These are phyloP conservation scores for Penicillium simplicissimum DNA, from an alignment of 495 filamentous ascomycete genomes.

Conservation along the genomic window DNA sequence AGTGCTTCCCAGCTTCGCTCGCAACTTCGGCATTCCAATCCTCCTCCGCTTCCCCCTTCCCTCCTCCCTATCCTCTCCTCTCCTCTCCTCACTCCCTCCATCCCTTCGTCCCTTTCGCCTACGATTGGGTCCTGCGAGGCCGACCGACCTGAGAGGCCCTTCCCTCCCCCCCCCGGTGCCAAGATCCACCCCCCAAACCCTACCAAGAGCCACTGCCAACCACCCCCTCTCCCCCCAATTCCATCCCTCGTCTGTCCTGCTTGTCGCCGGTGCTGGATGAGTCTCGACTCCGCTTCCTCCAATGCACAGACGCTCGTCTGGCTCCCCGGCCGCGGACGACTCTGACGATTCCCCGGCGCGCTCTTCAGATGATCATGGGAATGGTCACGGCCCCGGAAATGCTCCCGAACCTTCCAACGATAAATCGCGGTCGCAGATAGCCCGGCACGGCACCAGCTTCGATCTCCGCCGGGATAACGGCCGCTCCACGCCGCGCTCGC, in stretches of 20 bases:
- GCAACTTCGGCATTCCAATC: conserved; percentile 7
- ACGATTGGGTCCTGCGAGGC: conserved; percentile 23
- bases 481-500: conserved; percentile 43
- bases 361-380: conserved; percentile 40
- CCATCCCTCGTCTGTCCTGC: conserved; percentile 9
- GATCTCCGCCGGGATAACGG: conserved; percentile 46
- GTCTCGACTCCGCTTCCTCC: conserved; percentile 41
- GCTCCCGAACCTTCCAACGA: conserved; percentile 35
- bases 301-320: conserved; percentile 56
- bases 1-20: neutral
- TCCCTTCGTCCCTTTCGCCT: conserved; percentile 13
- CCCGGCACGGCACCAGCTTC: conserved; percentile 44
- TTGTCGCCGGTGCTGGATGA: conserved; percentile 40
- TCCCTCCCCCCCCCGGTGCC: conserved; percentile 23
- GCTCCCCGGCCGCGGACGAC: conserved; percentile 50
- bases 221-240: conserved; percentile 1
- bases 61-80: conserved; percentile 2
- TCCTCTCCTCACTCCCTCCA: conserved; percentile 14
- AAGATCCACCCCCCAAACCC: conserved; percentile 16
- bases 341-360: conserved; percentile 47
- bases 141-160: conserved; percentile 2
- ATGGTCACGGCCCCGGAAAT: conserved; percentile 19
- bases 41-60: neutral
- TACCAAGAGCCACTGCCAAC: neutral
- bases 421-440: conserved; percentile 45